Percentiles rank a stretch among this genome's conserved stretches.
phyloP scores from a whole-genome alignment of 768 basidiomycete genomes.

The Amanita pallidorosea region DNA sequence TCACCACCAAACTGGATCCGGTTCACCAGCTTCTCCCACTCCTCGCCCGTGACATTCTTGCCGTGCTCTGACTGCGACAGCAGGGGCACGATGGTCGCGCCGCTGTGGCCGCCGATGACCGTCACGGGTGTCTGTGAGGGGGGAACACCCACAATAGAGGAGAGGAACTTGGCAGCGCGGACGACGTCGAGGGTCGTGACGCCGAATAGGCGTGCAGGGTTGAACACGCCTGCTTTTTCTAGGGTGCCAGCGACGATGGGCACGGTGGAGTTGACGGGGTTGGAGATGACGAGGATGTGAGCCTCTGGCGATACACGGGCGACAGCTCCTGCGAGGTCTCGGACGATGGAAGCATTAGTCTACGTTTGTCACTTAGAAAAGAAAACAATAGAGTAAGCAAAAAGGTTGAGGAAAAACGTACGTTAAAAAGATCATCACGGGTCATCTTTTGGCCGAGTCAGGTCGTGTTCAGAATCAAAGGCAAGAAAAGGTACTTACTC shows the following conservation, averaged over 20 bases:
- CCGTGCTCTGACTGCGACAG: conserved; percentile 74
- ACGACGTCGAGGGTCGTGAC: conserved; percentile 98
- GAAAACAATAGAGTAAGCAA: background rate
- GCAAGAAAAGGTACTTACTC: conserved; percentile 43
- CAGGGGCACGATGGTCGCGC: conserved; percentile 94
- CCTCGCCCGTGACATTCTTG: conserved; percentile 64
- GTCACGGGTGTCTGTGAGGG: conserved; percentile 65
- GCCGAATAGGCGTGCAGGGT: conserved; percentile 86
- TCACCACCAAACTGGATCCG: conserved; percentile 98
- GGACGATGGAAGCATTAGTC: conserved; percentile 97
- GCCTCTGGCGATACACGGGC: conserved; percentile 83
- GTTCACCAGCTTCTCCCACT: conserved; percentile 70
- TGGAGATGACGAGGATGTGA: conserved; percentile 94
- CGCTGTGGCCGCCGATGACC: conserved; percentile 93
- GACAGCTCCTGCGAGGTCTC: conserved; percentile 85
- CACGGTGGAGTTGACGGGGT: conserved; percentile 97
- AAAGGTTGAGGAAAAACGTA: conserved; percentile 25
- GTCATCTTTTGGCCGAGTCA: conserved; percentile 55
- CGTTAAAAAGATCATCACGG: conserved; percentile 94
- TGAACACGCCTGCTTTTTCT: conserved; percentile 85
- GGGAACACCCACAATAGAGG: conserved; percentile 50
- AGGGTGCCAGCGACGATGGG: conserved; percentile 92
- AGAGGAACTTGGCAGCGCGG: conserved; percentile 86
- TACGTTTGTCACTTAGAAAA: conserved; percentile 17
- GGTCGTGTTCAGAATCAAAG: conserved; percentile 1